These are phyloP conservation scores for Alternaria postmessia DNA, from an alignment of 2,329 filamentous ascomycete genomes.

Conservation along the genomic window DNA sequence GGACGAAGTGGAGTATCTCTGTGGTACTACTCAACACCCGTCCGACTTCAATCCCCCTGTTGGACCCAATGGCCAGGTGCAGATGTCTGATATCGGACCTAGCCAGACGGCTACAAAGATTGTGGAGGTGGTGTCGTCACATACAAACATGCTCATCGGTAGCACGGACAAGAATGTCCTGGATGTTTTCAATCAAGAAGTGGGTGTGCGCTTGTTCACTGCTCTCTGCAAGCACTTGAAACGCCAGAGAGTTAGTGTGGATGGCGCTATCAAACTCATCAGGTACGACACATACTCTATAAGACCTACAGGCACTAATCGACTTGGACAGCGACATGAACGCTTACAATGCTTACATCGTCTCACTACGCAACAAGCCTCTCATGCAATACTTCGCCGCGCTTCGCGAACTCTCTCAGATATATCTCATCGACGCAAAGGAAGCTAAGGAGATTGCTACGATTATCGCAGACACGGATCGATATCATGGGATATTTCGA, in stretches of 20 bases:
- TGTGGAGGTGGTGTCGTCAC: slow-evolving; percentile 83
- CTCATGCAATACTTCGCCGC: slow-evolving; percentile 90
- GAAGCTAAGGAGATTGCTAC: slow-evolving; percentile 95
- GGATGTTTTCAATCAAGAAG: slow-evolving; percentile 98
- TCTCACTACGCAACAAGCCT: slow-evolving; percentile 81
- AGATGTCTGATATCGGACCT: slow-evolving; percentile 70
- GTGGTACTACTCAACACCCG: slow-evolving; percentile 83
- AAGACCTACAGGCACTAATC: background rate
- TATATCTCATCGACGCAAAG: slow-evolving; percentile 86
- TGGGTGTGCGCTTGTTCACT: slow-evolving; percentile 89
- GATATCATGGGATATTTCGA: slow-evolving; percentile 90
- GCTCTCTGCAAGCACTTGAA: slow-evolving; percentile 97
- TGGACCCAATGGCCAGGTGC: slow-evolving; percentile 42
- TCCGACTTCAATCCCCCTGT: slow-evolving; percentile 86
- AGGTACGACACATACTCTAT: slow-evolving; percentile 54
- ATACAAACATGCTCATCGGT: slow-evolving; percentile 91
- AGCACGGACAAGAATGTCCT: slow-evolving; percentile 98
- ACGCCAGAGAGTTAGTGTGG: slow-evolving; percentile 88
- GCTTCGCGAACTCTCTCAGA: slow-evolving; percentile 89
- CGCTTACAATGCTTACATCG: slow-evolving; percentile 85
- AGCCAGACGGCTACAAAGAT: slow-evolving; percentile 81
- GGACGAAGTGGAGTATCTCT: slow-evolving; percentile 96
- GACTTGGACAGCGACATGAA: slow-evolving; percentile 79
- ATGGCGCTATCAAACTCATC: slow-evolving; percentile 90
- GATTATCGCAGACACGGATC: slow-evolving; percentile 89